Evolutionary conservation across 2,329 filamentous ascomycete genomes (phyloP), one percentile per base, ranked within the genome.

Genomic region (Alternaria panax): DNA sequence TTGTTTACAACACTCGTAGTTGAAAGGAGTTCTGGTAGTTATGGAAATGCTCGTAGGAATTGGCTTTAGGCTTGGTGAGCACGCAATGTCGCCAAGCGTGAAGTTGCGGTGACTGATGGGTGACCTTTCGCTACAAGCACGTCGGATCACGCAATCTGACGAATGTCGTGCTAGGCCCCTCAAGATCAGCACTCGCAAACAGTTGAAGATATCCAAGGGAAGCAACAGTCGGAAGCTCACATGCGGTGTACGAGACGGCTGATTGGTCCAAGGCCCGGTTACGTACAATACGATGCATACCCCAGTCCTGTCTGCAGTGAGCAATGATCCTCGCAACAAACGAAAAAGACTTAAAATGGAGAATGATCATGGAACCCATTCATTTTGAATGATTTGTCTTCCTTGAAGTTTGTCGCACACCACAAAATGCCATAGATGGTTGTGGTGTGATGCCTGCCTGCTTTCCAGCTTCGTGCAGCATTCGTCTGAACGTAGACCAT

Each of bases 131-230:
- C 61, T 57, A 62, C 68, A 59, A 74, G 67, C 66, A 71, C 72
- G 72, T 67, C 61, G 62, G 45, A 76, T 73, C 74, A 76, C 74
- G 74, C 73, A 74, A 73, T 71, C 50, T 22, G 57, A 27, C 45
- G 20, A 48, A 48, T 36, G n/a, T 14, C 11, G 30, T 36, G 27
- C 20, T 51, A 51, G 38, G 14, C 30, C 45, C 28, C 28, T 28
- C 30, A 36, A 34, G 30, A n/a, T 36, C 45, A 48, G 30, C 28
- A 36, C 45, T 24, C 45, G 20, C 30, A 48, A 36, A 32, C 5
- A 25, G 14, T 5, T 48, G 28, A 9, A 5, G 20, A n/a, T 56
- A 16, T 41, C 28, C 30, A 28, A 51, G 14, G 30, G 28, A 24
- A 48, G 45, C n/a, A 43, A 18, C 16, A 28, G 18, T 24, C 18